These are phyloP conservation scores for Endothia cerciana DNA, from an alignment of 2,329 filamentous ascomycete species.

Conservation along the genomic window DNA sequence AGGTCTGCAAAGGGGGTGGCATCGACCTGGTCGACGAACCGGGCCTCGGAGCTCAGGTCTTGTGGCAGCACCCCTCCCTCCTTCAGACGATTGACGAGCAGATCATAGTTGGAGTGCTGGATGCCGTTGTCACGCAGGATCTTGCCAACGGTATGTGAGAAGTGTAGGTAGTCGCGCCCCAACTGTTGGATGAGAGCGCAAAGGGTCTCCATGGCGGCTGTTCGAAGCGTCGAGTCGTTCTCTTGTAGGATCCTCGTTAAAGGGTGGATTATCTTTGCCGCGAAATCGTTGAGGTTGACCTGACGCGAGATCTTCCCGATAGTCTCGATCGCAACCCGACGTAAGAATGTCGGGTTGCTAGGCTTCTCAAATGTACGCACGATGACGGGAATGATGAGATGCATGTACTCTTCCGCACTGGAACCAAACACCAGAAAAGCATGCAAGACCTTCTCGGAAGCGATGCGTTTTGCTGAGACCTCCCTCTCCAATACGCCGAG, in stretches of 20 bases:
- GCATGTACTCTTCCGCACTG: slow-evolving; percentile 98
- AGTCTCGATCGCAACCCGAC: slow-evolving; percentile 90
- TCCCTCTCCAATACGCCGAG: slow-evolving; percentile 92
- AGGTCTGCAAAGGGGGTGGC: slow-evolving; percentile 84
- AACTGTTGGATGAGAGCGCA: slow-evolving; percentile 96
- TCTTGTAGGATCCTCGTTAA: slow-evolving; percentile 79
- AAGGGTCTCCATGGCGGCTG: slow-evolving; percentile 87
- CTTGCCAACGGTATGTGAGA: slow-evolving; percentile 92
- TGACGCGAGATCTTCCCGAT: slow-evolving; percentile 92
- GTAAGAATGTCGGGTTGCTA: slow-evolving; percentile 76
- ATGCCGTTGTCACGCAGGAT: slow-evolving; percentile 78
- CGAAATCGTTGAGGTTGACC: slow-evolving; percentile 96
- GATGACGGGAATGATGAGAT: slow-evolving; percentile 94
- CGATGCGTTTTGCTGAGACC: slow-evolving; percentile 70
- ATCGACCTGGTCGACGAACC: slow-evolving; percentile 76
- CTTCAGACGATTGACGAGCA: slow-evolving; percentile 88
- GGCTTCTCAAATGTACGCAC: slow-evolving; percentile 92
- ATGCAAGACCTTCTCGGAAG: slow-evolving; percentile 89
- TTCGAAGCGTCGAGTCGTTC: slow-evolving; percentile 72
- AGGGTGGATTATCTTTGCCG: slow-evolving; percentile 94
- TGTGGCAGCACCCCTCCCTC: slow-evolving; percentile 95
- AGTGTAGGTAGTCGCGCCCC: slow-evolving; percentile 93
- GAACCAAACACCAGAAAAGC: slow-evolving; percentile 95
- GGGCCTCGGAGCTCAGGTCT: slow-evolving; percentile 84
- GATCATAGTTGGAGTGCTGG: slow-evolving; percentile 87